These are phyloP conservation scores for Bryoerythrophyllum caledonicum DNA, from an alignment of 225 moss, liverwort and hornwort genomes.

Conservation along the genomic window DNA sequence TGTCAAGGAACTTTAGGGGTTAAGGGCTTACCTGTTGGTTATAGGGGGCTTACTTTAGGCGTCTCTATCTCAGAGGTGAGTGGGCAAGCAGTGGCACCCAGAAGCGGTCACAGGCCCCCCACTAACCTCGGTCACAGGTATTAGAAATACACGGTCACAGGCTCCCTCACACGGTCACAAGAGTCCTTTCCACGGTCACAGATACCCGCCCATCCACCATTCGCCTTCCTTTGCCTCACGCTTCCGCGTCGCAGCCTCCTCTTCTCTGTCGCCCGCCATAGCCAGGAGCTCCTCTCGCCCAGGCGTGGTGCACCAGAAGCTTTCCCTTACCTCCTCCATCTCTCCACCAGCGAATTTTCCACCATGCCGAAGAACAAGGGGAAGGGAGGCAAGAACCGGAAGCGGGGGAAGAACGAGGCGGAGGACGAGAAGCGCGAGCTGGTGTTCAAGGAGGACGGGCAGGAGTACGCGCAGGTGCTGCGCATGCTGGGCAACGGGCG, in stretches of 20 bases:
- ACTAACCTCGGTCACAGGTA: too few species aligned
- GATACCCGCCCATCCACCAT: neutral
- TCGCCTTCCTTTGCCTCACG: neutral
- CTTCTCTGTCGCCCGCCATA: neutral
- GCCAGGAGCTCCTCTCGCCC: neutral
- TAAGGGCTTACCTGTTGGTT: too few species aligned
- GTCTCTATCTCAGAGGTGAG: too few species aligned
- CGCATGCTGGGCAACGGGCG: slow-evolving; percentile 71
- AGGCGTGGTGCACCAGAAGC: neutral
- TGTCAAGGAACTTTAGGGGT: too few species aligned
- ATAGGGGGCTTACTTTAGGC: too few species aligned
- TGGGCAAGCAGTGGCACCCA: too few species aligned
- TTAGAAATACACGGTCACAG: too few species aligned
- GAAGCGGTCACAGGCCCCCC: too few species aligned
- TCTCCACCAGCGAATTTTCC: neutral
- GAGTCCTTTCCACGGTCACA: neutral
- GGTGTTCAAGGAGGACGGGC: slow-evolving; percentile 73
- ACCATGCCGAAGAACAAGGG: slow-evolving; percentile 74
- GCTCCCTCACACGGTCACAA: neutral
- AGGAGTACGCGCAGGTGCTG: slow-evolving; percentile 71
- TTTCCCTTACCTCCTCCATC: neutral
- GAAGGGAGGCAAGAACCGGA: slow-evolving; percentile 80
- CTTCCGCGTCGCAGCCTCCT: neutral
- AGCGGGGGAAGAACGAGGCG: slow-evolving; percentile 75
- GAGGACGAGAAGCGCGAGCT: slow-evolving; percentile 78